Base-by-base conservation (phyloP, 768 basidiomycete species). In the Mycena galopus region DNA sequence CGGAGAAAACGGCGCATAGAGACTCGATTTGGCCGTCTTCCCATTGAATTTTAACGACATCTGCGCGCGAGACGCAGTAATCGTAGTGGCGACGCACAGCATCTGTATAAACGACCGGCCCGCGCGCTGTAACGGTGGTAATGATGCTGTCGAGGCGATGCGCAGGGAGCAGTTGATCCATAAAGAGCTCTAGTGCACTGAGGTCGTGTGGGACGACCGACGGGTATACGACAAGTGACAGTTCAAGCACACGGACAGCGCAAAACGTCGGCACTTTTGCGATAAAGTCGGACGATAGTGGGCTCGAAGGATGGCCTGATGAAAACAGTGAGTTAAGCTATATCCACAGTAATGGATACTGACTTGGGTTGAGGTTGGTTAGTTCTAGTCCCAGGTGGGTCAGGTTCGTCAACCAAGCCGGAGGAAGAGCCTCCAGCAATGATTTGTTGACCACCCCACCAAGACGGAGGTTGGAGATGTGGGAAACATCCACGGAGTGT, bases 401-500 rank as follows among this genome's bases (percentile, higher is more conserved):
- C 29, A 71, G n/a, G 42, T 27, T 61, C 14, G 59, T 47, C 12
- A 66, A 58, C 64, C 58, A 71, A 19, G 44, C 3, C 2, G 29
- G 29, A 23, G 70, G 32, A 30, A 71, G 39, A 2, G 70, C 57
- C 30, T 56, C 50, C 37, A 71, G 19, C 2, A 71, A 33, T 19
- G 58, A 32, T 25, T 10, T 9, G 16, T 53, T 50, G 35, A 65
- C n/a, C n/a, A 61, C 37, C 4, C 70, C 64, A 9, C 70, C 70
- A 19, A 71, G 70, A 29, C 70, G 65, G 39, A 71, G 58, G 32
- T 65, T 51, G n/a, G 35, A 56, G 33, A 71, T 60, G 42, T 55
- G 50, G 1, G 58, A 59, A 35, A 60, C 29, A 3, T 55, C 14
- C 25, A 64, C 44, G n/a, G 10, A 29, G 57, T 65, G 21, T 3